Evolutionary conservation across 352 stramenopile genomes (phyloP), one percentile per base, ranked within the genome.

Genomic region (Elongisporangium anandrum): DNA sequence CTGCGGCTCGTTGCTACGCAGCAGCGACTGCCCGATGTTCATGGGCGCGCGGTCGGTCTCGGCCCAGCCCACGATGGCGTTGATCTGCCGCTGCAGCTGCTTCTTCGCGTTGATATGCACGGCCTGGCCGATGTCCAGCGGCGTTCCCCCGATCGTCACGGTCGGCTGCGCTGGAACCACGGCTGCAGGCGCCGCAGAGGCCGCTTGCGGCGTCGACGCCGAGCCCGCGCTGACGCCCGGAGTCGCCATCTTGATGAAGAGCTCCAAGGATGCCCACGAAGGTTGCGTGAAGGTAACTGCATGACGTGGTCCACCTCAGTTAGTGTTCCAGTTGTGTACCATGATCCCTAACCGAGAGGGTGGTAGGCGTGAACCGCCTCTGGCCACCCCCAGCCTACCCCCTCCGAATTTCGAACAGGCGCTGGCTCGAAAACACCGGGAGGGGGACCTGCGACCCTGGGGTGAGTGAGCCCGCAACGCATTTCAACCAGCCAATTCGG

Each of bases 401-500:
- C 29, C 29, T 15, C 5, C 29, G 5, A 4, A 15, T 41, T 41
- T 13, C 5, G 9, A 41, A 41, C 29, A 41, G 29, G 9, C 29
- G 9, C 29, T 41, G 29, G 29, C 29, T 41, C 29, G 29, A 8
- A 8, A 41, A 15, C 6, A 47, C 41, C 15, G 49, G 47, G 60
- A 61, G 54, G 17, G 29, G 8, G 29, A 65, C 60, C 2, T 10
- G 4, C 8, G 0, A 65, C 21, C 13, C 21, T 65, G 47, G 48
- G 61, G 56, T 79, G 71, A 77, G 77, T 65, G 77, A 79, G 68
- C 29, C 29, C 29, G 29, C 29, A 83, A 75, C 77, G 77, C 72
- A 64, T 89, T 88, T 72, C 73, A 87, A 83, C 81, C 81, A 91
- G 79, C 83, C 77, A 87, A 88, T 91, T 88, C 60, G 64, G 60